Percentiles rank a stretch among this genome's conserved stretches.
Evolutionary conservation across 768 basidiomycete species (phyloP).

Genomic region (Rhodotorula taiwanensis): DNA sequence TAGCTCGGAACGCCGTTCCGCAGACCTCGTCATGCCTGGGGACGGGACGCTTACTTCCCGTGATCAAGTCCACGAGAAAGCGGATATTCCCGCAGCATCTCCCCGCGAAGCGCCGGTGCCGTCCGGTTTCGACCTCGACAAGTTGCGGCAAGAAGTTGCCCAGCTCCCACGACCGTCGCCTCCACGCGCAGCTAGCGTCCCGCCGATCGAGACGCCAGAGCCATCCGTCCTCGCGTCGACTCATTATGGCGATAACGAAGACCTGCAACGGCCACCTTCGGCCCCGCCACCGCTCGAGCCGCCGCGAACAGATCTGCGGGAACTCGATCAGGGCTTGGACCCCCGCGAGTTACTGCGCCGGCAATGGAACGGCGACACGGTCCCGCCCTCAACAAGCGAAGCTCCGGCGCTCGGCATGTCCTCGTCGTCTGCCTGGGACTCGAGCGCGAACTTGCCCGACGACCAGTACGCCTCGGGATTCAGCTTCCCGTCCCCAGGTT

Average conservation of each 20-base stretch:
- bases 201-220: not conserved
- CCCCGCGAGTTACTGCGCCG: conserved; percentile 29
- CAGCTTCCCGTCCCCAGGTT: conserved; percentile 9
- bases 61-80: not conserved
- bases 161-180: conserved; percentile 19
- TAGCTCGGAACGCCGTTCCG: too few relatives aligned
- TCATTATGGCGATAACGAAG: not conserved
- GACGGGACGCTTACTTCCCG: not conserved
- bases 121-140: conserved; percentile 31
- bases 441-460: conserved; percentile 10
- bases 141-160: conserved; percentile 36
- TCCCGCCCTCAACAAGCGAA: not conserved
- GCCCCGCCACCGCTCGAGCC: conserved; percentile 8
- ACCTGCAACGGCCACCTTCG: conserved; percentile 5
- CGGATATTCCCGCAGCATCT: not conserved
- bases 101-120: not conserved
- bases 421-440: conserved; percentile 13
- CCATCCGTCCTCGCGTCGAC: not conserved
- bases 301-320: conserved; percentile 20
- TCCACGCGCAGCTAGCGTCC: conserved; percentile 7
- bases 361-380: conserved; percentile 28
- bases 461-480: conserved; percentile 17
- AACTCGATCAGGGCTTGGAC: conserved; percentile 31
- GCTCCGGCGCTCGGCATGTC: not conserved
- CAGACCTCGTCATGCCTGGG: not conserved